Evolutionary conservation across 129 eudicot species (phyloP).

Genomic region (Ambrosia trifida): DNA sequence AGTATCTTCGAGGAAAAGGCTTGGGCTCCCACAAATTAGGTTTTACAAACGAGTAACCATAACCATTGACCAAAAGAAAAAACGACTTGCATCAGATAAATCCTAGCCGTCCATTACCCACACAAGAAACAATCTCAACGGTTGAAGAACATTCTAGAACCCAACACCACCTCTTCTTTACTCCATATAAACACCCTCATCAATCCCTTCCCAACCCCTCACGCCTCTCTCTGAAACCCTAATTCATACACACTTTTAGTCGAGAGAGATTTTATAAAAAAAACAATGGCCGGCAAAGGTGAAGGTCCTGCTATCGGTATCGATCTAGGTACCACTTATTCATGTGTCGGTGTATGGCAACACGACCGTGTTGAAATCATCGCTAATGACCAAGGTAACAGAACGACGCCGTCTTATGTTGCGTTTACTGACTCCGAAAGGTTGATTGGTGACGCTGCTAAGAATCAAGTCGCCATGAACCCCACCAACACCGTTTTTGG

Average conservation of each 20-base stretch:
- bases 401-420: constrained; percentile 62
- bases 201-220: constrained; percentile 16
- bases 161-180: constrained; percentile 9
- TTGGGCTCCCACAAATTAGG: constrained; percentile 40
- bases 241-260: constrained; percentile 1
- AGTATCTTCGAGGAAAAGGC: not conserved
- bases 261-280: constrained; percentile 16
- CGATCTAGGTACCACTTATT: constrained; percentile 56
- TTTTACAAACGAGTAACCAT: constrained; percentile 11
- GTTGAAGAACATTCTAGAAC: constrained; percentile 52
- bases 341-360: constrained; percentile 66
- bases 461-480: constrained; percentile 72
- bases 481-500: constrained; percentile 63
- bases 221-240: constrained; percentile 30
- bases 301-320: constrained; percentile 67
- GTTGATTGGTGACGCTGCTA: constrained; percentile 58
- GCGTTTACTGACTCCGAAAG: constrained; percentile 58
- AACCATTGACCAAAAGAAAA: not conserved
- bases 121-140: constrained; percentile 33
- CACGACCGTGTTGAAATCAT: constrained; percentile 65
- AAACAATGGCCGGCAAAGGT: constrained; percentile 57
- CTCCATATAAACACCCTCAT: constrained; percentile 21
- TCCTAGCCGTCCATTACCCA: constrained; percentile 24
- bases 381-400: constrained; percentile 63
- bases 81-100: not conserved